Base-by-base conservation (phyloP, 1,284 basidiomycete genomes). In the Wallemia hederae region DNA sequence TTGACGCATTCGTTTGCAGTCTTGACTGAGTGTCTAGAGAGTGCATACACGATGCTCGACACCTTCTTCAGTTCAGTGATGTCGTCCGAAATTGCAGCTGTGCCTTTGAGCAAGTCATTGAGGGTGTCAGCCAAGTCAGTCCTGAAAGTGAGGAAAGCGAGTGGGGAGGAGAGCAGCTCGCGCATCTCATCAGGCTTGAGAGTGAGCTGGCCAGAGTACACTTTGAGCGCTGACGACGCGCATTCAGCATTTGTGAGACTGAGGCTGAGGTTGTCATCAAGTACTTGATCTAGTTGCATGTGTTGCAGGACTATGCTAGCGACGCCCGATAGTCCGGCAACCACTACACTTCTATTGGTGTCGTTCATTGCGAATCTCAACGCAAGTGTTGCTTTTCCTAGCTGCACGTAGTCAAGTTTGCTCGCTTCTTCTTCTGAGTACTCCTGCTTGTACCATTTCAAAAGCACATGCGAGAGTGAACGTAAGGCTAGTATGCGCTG, bases 141-240 rank as follows among this genome's bases (percentile, higher is more conserved):
- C n/a, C 39, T 49, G n/a, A 49, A 49, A 49, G 39, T 49, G n/a
- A 49, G 39, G n/a, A 49, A 49, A n/a, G 39, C 39, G 39, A 49
- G 39, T 7, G 39, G 39, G 3, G 39, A 17, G 3, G 39, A 49
- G n/a, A 49, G 39, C 11, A 49, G 19, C 22, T 49, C 39, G 14
- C n/a, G 11, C 39, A 49, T 49, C 19, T 49, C 39, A 15, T 14
- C 11, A 49, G 39, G 39, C n/a, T 49, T 14, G 22, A 49, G 39
- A n/a, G 11, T 49, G 39, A 49, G 39, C 22, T 49, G 39, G 3
- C 39, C 39, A 49, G 39, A 49, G 39, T 49, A 49, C 19, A 49
- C 39, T n/a, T 49, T 49, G 11, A 49, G n/a, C 22, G 19, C n/a
- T 3, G 39, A n/a, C 22, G 39, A 49, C 5, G 39, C 39, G n/a